Percentiles rank a stretch among this genome's conserved stretches.
Conservation (phyloP, 352 stramenopile species). For the Pythium diclinum region DNA sequence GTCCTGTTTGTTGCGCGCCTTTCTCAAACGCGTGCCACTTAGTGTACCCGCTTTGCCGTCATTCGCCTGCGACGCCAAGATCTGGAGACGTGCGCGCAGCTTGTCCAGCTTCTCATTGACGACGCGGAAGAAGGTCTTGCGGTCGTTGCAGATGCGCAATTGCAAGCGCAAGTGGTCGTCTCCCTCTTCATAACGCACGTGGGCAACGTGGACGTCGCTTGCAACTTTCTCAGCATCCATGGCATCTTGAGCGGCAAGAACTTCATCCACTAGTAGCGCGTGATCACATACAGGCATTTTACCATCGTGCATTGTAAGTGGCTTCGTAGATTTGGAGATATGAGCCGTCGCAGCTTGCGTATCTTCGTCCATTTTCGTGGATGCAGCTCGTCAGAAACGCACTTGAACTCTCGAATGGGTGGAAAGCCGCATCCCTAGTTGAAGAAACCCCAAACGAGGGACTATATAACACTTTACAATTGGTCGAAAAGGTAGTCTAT, state of each 20-base stretch:
- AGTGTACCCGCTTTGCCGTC: not conserved
- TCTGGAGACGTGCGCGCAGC: slow-evolving; percentile 55
- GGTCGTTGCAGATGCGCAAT: slow-evolving; percentile 43
- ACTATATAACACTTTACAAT: not conserved
- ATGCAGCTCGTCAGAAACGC: not conserved
- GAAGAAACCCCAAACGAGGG: not conserved
- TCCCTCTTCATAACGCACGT: slow-evolving; percentile 42
- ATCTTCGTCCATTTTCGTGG: not conserved
- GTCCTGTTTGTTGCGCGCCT: slow-evolving; percentile 21
- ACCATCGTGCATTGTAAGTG: not conserved
- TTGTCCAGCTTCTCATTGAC: slow-evolving; percentile 48
- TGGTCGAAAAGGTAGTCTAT: not conserved
- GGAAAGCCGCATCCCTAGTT: not conserved
- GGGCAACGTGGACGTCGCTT: slow-evolving; percentile 33
- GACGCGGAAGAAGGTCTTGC: slow-evolving; percentile 48
- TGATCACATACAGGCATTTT: not conserved
- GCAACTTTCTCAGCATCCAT: not conserved
- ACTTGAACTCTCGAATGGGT: not conserved
- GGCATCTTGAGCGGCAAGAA: not conserved
- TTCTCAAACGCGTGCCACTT: slow-evolving; percentile 10
- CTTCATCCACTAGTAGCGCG: not conserved
- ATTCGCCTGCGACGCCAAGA: slow-evolving; percentile 35
- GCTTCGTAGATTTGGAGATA: not conserved
- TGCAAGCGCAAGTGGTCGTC: slow-evolving; percentile 54
- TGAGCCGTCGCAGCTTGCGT: not conserved